These are phyloP conservation scores for Alternaria tenuissima DNA, from an alignment of 2,329 filamentous ascomycete species.

Conservation along the genomic window DNA sequence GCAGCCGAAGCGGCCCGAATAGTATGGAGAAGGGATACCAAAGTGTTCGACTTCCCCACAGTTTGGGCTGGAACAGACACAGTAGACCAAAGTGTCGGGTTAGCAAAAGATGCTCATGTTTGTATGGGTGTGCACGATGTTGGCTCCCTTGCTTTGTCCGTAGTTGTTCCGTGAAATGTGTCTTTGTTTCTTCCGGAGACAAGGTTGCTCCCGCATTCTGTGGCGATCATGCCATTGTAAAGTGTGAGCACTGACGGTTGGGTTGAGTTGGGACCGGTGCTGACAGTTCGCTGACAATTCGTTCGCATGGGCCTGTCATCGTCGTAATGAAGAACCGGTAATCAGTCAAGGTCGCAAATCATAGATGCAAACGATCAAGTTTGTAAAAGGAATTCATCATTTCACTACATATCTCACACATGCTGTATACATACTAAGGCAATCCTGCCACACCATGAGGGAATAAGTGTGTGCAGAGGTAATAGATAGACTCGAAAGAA, in stretches of 20 bases:
- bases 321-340: neutral
- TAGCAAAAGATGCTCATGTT: neutral
- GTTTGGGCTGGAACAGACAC: neutral
- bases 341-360: neutral
- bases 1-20: conserved; percentile 3
- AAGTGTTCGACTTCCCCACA: neutral
- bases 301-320: neutral
- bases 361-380: neutral
- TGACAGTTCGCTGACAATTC: neutral
- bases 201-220: neutral
- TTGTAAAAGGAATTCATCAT: conserved; percentile 17
- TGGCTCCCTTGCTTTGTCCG: conserved; percentile 2
- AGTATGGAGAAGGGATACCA: neutral
- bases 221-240: neutral
- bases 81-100: conserved; percentile 1
- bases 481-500: conserved; percentile 12
- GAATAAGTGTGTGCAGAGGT: conserved; percentile 1
- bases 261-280: neutral
- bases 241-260: neutral
- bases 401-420: conserved; percentile 27
- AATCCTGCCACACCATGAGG: conserved; percentile 7
- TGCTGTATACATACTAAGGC: conserved; percentile 14
- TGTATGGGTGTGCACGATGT: neutral
- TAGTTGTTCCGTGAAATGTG: neutral
- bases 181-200: conserved; percentile 2